Evolutionary conservation across 768 basidiomycete genomes (phyloP).

Genomic region (Lactarius vividus): DNA sequence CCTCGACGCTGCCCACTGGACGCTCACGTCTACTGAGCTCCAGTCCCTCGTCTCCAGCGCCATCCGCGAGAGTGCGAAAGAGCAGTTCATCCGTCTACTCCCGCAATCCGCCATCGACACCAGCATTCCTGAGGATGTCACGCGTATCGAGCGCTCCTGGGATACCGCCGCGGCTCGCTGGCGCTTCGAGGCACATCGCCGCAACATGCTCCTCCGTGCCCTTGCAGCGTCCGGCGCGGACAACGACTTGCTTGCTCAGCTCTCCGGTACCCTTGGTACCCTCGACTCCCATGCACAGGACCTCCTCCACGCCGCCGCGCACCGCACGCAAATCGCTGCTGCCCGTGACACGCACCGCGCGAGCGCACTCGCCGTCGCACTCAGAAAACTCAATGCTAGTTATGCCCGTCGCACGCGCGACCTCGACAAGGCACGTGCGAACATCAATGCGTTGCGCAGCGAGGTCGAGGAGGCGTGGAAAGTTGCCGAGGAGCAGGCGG

Average conservation of each 20-base stretch:
- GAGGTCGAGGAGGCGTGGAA: slow-evolving; percentile 81
- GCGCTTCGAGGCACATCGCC: slow-evolving; percentile 28
- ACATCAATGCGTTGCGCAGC: slow-evolving; percentile 56
- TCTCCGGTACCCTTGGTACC: slow-evolving; percentile 17
- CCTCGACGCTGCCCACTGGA: slow-evolving; percentile 29
- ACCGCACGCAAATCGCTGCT: slow-evolving; percentile 58
- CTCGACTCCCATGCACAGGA: slow-evolving; percentile 37
- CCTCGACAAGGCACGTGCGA: slow-evolving; percentile 45
- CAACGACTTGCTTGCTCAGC: slow-evolving; percentile 21
- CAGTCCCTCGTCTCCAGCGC: slow-evolving; percentile 27
- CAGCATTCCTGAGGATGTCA: slow-evolving; percentile 10
- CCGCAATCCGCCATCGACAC: slow-evolving; percentile 15
- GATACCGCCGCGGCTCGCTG: slow-evolving; percentile 21
- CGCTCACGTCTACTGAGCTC: slow-evolving; percentile 27
- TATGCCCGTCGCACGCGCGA: slow-evolving; percentile 65
- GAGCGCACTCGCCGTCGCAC: slow-evolving; percentile 72
- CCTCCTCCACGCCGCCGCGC: slow-evolving; percentile 57
- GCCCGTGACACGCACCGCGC: slow-evolving; percentile 66
- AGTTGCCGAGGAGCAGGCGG: slow-evolving; percentile 69
- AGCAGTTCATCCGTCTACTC: slow-evolving; percentile 29
- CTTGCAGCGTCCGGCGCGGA: slow-evolving; percentile 26
- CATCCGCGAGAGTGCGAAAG: slow-evolving; percentile 28
- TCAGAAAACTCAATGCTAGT: slow-evolving; percentile 76
- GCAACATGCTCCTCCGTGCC: slow-evolving; percentile 24
- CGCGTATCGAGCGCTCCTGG: slow-evolving; percentile 14